phyloP scores from a whole-genome alignment of 2,329 filamentous ascomycete genomes.

The Gliomastix tumulicola region DNA sequence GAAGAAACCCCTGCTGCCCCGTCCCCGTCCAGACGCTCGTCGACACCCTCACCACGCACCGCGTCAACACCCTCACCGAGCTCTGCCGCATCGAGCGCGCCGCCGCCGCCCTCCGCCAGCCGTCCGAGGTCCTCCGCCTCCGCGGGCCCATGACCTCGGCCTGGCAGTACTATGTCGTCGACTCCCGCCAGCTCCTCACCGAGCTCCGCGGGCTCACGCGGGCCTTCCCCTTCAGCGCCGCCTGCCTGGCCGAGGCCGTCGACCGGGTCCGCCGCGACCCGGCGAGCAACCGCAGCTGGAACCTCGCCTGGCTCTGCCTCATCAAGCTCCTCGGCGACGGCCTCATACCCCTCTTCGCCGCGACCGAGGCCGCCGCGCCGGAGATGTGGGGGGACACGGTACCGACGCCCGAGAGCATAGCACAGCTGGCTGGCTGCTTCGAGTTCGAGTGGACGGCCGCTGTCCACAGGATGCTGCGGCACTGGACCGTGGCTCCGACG shows the following conservation, averaged over 20 bases:
- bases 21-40: constrained; percentile 46
- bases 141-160: constrained; percentile 61
- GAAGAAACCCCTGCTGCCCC: too few relatives aligned
- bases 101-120: constrained; percentile 49
- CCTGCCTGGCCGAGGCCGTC: constrained; percentile 60
- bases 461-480: constrained; percentile 57
- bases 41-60: constrained; percentile 55
- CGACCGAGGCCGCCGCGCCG: constrained; percentile 51
- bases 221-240: constrained; percentile 60
- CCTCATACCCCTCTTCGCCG: constrained; percentile 55
- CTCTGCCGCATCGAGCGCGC: constrained; percentile 64
- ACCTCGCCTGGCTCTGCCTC: constrained; percentile 66
- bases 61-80: constrained; percentile 67
- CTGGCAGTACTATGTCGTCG: constrained; percentile 65
- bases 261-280: constrained; percentile 56
- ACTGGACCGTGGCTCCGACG: constrained; percentile 58
- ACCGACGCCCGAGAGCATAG: constrained; percentile 48
- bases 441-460: constrained; percentile 61
- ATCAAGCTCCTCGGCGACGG: constrained; percentile 57
- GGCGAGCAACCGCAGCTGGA: constrained; percentile 64
- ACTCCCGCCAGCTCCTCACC: constrained; percentile 61
- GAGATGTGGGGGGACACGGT: constrained; percentile 63
- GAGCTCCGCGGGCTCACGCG: constrained; percentile 63
- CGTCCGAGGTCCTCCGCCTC: constrained; percentile 51
- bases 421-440: constrained; percentile 55